A percentile compares a stretch with the other conserved stretches of the same genome.
Conservation (phyloP, 768 basidiomycete species). For the Grammothele lineata region DNA sequence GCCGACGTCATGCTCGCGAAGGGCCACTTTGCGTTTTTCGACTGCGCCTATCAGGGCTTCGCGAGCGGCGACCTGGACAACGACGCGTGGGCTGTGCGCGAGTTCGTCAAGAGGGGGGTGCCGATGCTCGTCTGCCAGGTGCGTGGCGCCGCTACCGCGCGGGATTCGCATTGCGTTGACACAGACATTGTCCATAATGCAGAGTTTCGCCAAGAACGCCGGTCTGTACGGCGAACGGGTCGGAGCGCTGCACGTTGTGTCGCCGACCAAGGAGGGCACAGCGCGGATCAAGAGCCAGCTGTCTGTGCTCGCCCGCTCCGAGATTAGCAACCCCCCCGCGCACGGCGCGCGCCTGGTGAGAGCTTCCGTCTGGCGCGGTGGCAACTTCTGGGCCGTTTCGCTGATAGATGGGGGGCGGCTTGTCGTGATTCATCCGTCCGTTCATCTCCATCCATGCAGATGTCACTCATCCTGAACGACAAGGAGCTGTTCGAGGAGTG, state of each 20-base stretch:
- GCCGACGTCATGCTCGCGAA: conserved; percentile 67
- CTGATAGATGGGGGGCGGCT: conserved; percentile 2
- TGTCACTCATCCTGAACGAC: conserved; percentile 79
- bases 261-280: conserved; percentile 59
- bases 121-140: conserved; percentile 88
- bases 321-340: conserved; percentile 93
- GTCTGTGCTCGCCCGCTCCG: conserved; percentile 86
- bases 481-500: conserved; percentile 76
- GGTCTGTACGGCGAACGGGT: conserved; percentile 94
- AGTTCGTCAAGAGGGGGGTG: conserved; percentile 74
- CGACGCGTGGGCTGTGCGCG: conserved; percentile 88
- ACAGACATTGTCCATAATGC: conserved; percentile 7
- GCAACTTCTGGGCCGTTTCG: background rate
- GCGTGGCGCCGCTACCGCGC: conserved; percentile 19
- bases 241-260: conserved; percentile 87
- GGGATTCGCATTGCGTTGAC: background rate
- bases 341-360: conserved; percentile 86
- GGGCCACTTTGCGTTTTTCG: conserved; percentile 88
- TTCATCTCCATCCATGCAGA: conserved; percentile 38
- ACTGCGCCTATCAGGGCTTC: conserved; percentile 97
- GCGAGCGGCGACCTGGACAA: conserved; percentile 88
- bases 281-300: conserved; percentile 79
- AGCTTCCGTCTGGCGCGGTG: background rate
- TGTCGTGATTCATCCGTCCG: conserved; percentile 2
- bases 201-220: conserved; percentile 98